phyloP scores from a whole-genome alignment of 176 grass and related monocot genomes.

The Typha latifolia region DNA sequence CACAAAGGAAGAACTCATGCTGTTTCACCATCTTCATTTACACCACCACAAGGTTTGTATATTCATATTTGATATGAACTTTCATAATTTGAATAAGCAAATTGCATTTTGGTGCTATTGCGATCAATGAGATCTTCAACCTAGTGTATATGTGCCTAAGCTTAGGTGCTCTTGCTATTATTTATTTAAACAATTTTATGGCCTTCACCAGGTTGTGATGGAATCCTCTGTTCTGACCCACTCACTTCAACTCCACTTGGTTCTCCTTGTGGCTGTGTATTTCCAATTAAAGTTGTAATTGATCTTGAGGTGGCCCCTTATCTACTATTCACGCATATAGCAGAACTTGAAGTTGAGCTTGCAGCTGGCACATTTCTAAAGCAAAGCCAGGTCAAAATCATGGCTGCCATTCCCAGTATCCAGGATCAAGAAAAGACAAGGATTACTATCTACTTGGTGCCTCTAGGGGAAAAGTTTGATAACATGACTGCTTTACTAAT shows the following conservation, averaged over 20 bases:
- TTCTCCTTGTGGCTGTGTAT: conserved; percentile 82
- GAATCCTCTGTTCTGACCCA: conserved; percentile 49
- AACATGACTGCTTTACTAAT: conserved; percentile 55
- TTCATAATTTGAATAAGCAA: background rate
- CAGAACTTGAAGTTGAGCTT: conserved; percentile 81
- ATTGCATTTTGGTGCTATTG: conserved; percentile 3
- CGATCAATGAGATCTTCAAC: too few species aligned
- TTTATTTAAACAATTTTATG: conserved; percentile 13
- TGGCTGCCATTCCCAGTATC: conserved; percentile 75
- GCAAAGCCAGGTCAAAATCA: conserved; percentile 98
- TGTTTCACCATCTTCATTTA: conserved; percentile 36
- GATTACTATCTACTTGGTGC: conserved; percentile 86
- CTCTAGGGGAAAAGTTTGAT: conserved; percentile 85
- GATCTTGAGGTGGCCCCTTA: conserved; percentile 72
- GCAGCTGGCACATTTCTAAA: conserved; percentile 89
- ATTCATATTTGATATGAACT: conserved; percentile 6
- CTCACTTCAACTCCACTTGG: conserved; percentile 58
- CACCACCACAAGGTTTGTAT: conserved; percentile 40
- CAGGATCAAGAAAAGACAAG: conserved; percentile 74
- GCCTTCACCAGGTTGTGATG: conserved; percentile 65
- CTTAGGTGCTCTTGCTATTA: background rate
- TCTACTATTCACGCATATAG: conserved; percentile 72
- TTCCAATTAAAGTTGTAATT: conserved; percentile 56
- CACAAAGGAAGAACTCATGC: conserved; percentile 32
- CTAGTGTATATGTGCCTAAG: too few species aligned